phyloP scores from a whole-genome alignment of 306 rosid species.

The Styphnolobium japonicum region DNA sequence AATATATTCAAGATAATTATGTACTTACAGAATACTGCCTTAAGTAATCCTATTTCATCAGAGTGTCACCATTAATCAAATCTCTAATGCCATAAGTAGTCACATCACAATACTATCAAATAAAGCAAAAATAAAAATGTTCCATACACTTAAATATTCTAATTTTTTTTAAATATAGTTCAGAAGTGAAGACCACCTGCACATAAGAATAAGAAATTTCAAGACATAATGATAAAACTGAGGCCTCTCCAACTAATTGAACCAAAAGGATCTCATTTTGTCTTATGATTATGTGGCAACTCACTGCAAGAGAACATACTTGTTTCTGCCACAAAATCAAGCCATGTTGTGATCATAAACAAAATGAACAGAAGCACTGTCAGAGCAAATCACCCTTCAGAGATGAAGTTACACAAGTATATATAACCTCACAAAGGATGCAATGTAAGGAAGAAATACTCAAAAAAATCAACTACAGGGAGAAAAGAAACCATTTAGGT shows the following conservation, averaged over 20 bases:
- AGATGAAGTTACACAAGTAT: neutral
- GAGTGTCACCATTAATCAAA: neutral
- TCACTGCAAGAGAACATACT: neutral
- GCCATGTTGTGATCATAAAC: constrained; percentile 4
- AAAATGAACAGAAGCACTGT: neutral
- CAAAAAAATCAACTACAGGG: neutral
- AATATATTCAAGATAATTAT: neutral
- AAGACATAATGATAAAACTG: neutral
- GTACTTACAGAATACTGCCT: neutral
- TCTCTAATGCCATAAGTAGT: neutral
- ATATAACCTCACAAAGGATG: constrained; percentile 8
- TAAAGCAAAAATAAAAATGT: neutral
- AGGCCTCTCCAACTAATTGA: constrained; percentile 10
- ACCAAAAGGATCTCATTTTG: constrained; percentile 5
- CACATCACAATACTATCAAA: neutral
- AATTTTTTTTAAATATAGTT: neutral
- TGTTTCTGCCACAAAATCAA: constrained; percentile 5
- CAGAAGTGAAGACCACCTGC: neutral
- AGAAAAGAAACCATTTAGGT: constrained; percentile 4
- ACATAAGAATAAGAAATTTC: neutral
- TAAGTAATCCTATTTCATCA: neutral
- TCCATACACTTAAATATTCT: constrained; percentile 2
- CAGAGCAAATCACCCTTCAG: constrained; percentile 7
- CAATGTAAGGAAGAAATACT: neutral
- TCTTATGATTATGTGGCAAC: neutral